These are phyloP conservation scores for Logfia minima DNA, from an alignment of 129 eudicot genomes.

Conservation along the genomic window DNA sequence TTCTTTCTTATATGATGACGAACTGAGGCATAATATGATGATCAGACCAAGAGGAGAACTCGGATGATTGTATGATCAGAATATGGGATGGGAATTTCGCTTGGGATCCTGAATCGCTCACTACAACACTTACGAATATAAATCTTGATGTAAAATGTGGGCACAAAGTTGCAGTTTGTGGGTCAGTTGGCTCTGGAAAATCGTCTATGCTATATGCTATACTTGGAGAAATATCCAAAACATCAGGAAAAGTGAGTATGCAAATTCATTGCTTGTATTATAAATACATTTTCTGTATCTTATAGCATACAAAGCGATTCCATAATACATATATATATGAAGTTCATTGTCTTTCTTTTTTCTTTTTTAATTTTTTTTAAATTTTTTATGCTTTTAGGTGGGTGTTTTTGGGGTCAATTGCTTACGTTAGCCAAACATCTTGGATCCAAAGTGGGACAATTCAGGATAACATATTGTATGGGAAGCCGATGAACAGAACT, in stretches of 20 bases:
- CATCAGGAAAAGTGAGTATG: slow-evolving; percentile 52
- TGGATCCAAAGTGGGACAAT: slow-evolving; percentile 91
- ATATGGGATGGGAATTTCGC: slow-evolving; percentile 40
- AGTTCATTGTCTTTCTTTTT: background rate
- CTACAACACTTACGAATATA: slow-evolving; percentile 38
- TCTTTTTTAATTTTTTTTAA: background rate
- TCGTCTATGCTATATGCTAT: slow-evolving; percentile 58
- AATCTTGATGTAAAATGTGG: slow-evolving; percentile 37
- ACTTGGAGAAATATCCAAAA: slow-evolving; percentile 64
- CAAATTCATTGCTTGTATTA: too few species aligned
- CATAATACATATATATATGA: background rate
- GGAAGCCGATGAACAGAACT: slow-evolving; percentile 60
- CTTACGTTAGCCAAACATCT: slow-evolving; percentile 78
- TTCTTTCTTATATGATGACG: slow-evolving; percentile 61
- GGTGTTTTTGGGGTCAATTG: slow-evolving; percentile 57
- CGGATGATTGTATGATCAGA: slow-evolving; percentile 22
- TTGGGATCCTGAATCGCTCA: slow-evolving; percentile 51
- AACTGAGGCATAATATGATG: slow-evolving; percentile 41
- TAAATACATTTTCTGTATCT: background rate
- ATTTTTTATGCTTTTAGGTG: slow-evolving; percentile 45
- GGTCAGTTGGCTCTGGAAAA: slow-evolving; percentile 72
- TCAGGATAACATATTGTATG: slow-evolving; percentile 74
- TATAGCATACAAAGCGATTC: background rate
- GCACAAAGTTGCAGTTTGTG: slow-evolving; percentile 58
- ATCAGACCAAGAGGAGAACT: slow-evolving; percentile 16